A percentile compares a stretch with the other conserved stretches of the same genome.
These are phyloP conservation scores for Bodo saltans DNA, from an alignment of 78 protist species.

Conservation along the genomic window DNA sequence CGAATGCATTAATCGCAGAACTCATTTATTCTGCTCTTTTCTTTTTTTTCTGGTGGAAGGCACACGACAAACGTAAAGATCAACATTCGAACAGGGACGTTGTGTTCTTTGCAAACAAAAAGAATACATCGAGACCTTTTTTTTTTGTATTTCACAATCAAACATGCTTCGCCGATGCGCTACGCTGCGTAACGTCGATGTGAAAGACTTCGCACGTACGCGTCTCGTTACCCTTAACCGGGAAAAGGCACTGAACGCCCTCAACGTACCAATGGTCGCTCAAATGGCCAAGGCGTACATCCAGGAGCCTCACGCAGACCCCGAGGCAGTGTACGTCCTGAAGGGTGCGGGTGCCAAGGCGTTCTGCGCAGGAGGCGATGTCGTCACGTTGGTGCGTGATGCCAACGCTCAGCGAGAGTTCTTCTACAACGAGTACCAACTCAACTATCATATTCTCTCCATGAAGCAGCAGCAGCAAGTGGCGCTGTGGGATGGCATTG, in stretches of 20 bases:
- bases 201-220: no score
- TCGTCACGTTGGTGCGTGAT: slow-evolving; percentile 47
- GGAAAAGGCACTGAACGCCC: slow-evolving; percentile 69
- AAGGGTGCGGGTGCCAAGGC: slow-evolving; percentile 81
- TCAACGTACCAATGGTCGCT: slow-evolving; percentile 49
- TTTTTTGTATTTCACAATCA: no score
- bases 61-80: no score
- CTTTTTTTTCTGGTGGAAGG: no score
- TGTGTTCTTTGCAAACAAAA: no score
- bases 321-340: slow-evolving; percentile 42
- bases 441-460: slow-evolving; percentile 55
- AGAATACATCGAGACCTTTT: no score
- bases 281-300: slow-evolving; percentile 36
- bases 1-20: no score
- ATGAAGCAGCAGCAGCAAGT: slow-evolving; percentile 60
- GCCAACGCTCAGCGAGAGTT: slow-evolving; percentile 34
- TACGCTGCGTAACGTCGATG: no score
- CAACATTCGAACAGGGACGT: no score
- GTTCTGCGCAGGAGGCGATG: slow-evolving; percentile 89
- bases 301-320: background rate
- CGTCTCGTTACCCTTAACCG: slow-evolving; percentile 49
- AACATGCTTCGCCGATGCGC: no score
- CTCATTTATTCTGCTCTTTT: no score
- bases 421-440: slow-evolving; percentile 72
- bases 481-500: slow-evolving; percentile 65